Evolutionary conservation across 306 rosid species (phyloP), one percentile per base, ranked within the genome.

Genomic region (Elaeagnus macrophylla): DNA sequence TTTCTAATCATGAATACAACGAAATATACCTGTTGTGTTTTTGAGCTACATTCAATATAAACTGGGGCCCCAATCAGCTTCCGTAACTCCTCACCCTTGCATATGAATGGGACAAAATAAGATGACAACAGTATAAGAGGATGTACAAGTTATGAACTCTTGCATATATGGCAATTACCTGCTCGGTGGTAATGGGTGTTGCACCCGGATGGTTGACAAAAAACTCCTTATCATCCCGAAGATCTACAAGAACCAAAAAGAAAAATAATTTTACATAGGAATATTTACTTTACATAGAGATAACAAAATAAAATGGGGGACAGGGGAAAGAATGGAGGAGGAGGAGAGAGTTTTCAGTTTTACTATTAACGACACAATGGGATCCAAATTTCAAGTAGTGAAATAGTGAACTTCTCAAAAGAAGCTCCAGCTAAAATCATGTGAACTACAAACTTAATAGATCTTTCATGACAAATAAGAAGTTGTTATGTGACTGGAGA

Each of bases 21-120:
- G 47, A 25, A 65, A 62, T 54, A 49, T 72, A 86, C 97, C 90
- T 84, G 85, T 69, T 91, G 96, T 18, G 97, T 86, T 81, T 91
- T 91, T 38, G 97, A 91, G 75, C 97, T 91, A 51, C 97, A 91
- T 63, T 91, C 97, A 17, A 84, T 79, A 77, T 83, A 91, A 71
- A 72, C 75, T 1, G 85, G 96, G 51, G 96, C 89, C 12, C 96
- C 93, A 6, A 91, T 91, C 37, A 82, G 82, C 71, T 86, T 86
- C 59, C 81, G 80, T 39, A 91, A 83, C 45, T 91, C 96, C 82
- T 86, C 97, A 17, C 96, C 96, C 97, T 91, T 35, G 59, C 46
- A 50, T 56, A 56, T 36, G 32, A 62, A 59, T 10, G 40, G 32
- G 19, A 39, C 37, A 9, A 11, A 59, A 48, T 53, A 50, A 12